Conservation (phyloP, 1,284 basidiomycete species). For the Apiotrichum akiyoshidainum region DNA sequence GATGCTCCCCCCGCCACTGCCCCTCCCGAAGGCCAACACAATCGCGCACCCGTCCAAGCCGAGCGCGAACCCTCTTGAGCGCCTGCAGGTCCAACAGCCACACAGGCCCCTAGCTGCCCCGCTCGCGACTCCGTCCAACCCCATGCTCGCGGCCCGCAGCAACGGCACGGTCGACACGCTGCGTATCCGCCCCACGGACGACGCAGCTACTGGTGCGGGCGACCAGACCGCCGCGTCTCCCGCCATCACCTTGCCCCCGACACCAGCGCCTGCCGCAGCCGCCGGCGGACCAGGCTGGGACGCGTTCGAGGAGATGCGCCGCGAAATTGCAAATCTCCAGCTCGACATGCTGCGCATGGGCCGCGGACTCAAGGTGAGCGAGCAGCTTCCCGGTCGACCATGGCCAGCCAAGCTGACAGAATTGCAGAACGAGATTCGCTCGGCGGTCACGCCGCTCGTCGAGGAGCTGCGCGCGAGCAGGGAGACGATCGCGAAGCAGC, state of each 20-base stretch:
- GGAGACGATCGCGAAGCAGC: constrained; percentile 31
- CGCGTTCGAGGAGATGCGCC: constrained; percentile 23
- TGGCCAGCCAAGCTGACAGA: neutral
- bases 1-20: neutral
- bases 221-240: neutral
- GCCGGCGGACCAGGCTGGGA: constrained; percentile 8
- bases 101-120: neutral
- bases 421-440: constrained; percentile 33
- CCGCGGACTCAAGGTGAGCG: constrained; percentile 30
- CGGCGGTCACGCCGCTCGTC: constrained; percentile 25
- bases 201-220: constrained; percentile 1
- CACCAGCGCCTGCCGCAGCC: neutral
- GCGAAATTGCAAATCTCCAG: constrained; percentile 33
- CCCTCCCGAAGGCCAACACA: neutral
- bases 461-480: constrained; percentile 27
- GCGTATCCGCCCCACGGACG: constrained; percentile 9
- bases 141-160: neutral
- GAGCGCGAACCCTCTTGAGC: neutral
- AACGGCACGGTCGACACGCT: constrained; percentile 9
- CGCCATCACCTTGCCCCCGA: neutral
- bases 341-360: constrained; percentile 40
- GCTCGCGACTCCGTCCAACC: constrained; percentile 3
- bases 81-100: neutral
- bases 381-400: too few relatives aligned
- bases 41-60: neutral